Base-by-base conservation (phyloP, 169 alveolate species). In the Eimeria falciformis region DNA sequence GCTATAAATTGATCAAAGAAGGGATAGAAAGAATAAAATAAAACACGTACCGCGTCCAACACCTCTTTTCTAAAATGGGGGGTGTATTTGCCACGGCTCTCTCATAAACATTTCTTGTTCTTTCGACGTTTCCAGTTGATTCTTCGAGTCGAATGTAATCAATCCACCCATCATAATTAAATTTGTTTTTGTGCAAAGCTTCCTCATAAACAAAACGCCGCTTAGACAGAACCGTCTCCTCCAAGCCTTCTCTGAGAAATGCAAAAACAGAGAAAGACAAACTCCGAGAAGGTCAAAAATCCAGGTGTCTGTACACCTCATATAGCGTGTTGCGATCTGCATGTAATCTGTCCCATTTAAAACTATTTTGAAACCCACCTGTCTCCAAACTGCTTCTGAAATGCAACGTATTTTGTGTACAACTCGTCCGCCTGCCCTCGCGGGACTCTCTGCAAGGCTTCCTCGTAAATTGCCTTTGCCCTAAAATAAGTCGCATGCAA, bases 151-250 rank as follows among this genome's bases (percentile, higher is more conserved):
- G 97, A 12, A 97, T 95, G 94, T 97, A 97, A 95, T 98, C 99
- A 95, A 98, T 98, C 99, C 99, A 98, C 69, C 96, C 93, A 93
- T 99, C 99, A 96, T 98, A 99, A 95, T 98, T 97, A 91, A 90
- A 95, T 46, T 96, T 96, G 86, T 96, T 94, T 78, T 96, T 92
- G 40, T 96, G 95, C 56, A 98, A 81, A 53, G 96, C 89, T 62
- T 95, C 96, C 58, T 96, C 97, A 91, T 96, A 97, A 23, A 94
- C 95, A 90, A 96, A 96, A 23, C 98, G 94, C 92, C 97, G 96
- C 90, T 96, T 96, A 45, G 94, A 91, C 66, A 95, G 84, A 29
- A 97, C 94, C 6, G 97, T 96, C 77, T 95, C 96, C 93, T 98
- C 99, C 21, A 89, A 37, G 33, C 75, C 89, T 23, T 71, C 89